Base-by-base conservation (phyloP, 192 early-diverging fungal species). In the Jimgerdemannia flammicorona region DNA sequence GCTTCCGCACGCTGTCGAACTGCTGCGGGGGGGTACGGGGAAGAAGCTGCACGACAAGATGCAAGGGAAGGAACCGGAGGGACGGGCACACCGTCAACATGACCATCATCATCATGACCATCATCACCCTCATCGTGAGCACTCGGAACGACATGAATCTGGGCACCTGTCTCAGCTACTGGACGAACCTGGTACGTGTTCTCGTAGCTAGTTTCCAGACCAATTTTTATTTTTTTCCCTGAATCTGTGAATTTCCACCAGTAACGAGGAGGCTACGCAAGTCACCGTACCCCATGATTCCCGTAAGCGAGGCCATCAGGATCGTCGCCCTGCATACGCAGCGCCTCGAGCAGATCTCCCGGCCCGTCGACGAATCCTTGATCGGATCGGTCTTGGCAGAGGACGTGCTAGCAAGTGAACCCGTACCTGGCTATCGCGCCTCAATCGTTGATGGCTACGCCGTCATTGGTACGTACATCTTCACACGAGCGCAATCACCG, bases 391-490 rank as follows among this genome's bases (percentile, higher is more conserved):
- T 95, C 18, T 71, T 97, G 7, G 93, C 93, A 4, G 82, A 90
- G 77, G 94, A 96, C 80, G 91, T 96, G 0, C 66, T 84, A 2
- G 90, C 94, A 2, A 74, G 64, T 17, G 93, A 95, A 67, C 79
- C 88, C 64, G 94, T 99, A 3, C 97, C 97, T 3, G 93, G 84
- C 9, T 98, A 93, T 76, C 87, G 90, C 3, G 96, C 97, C 9
- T 93, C 94, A 1, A 90, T 96, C 42, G 90, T 99, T 43, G 97
- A 99, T 82, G 97, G 97, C 14, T 99, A 99, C 80, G 96, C 97
- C 3, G 93, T 99, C 49, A 77, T 91, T 75, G 83, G 92, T 93
- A 89, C 75, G 73, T 20, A 71, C 4, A 29, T 44, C 40, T 19
- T 71, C 11, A 19, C 19, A 43, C 19, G 14, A 3, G n/a, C 42